Percentiles rank a stretch among this genome's conserved stretches.
These are phyloP conservation scores for Erodium moschatum DNA, from an alignment of 441 rosid genomes.

Conservation along the genomic window DNA sequence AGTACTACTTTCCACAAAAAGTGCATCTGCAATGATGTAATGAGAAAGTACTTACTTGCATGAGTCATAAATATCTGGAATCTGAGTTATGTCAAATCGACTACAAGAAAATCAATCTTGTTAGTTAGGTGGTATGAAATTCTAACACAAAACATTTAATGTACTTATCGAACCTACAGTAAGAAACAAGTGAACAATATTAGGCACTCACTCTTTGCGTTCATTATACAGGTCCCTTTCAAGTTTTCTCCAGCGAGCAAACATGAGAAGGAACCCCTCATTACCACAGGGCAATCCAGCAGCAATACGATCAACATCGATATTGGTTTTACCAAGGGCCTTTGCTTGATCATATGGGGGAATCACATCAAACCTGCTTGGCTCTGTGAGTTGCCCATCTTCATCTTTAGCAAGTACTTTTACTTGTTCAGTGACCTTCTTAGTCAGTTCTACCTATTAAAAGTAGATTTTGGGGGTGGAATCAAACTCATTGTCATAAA, in stretches of 20 bases:
- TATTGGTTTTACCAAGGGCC: conserved; percentile 97
- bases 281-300: conserved; percentile 99
- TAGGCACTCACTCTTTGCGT: conserved; percentile 71
- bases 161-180: neutral
- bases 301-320: conserved; percentile 92
- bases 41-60: conserved; percentile 79
- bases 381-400: conserved; percentile 81
- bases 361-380: conserved; percentile 54
- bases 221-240: conserved; percentile 97
- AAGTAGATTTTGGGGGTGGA: neutral
- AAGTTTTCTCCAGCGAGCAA: conserved; percentile 99
- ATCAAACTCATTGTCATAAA: neutral
- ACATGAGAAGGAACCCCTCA: conserved; percentile 99
- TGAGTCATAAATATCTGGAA: conserved; percentile 98
- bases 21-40: conserved; percentile 12
- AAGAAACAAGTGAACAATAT: conserved; percentile 15
- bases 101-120: conserved; percentile 21
- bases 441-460: conserved; percentile 62
- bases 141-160: neutral
- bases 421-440: conserved; percentile 95
- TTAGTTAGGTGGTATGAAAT: neutral
- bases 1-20: neutral
- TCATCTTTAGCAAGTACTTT: conserved; percentile 87
- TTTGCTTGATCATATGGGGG: conserved; percentile 99
- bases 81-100: conserved; percentile 95